Conservation (phyloP, 2,329 filamentous ascomycete species). For the Aspergillaceae sp. region DNA sequence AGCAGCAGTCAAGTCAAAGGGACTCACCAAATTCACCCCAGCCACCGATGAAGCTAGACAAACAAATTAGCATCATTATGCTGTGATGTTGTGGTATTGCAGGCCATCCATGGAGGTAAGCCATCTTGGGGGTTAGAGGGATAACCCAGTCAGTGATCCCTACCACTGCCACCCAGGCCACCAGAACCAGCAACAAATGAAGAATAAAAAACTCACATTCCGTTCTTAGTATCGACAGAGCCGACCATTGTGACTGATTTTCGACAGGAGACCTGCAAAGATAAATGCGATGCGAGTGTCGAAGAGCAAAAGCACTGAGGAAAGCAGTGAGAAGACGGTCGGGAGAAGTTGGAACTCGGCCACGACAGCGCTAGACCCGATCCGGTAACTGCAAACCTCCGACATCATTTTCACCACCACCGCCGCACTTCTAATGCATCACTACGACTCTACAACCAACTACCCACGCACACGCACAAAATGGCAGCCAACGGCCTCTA, state of each 20-base stretch:
- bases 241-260: constrained; percentile 30
- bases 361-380: constrained; percentile 27
- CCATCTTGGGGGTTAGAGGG: no score
- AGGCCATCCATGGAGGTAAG: no score
- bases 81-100: background rate
- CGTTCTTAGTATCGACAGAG: constrained; percentile 34
- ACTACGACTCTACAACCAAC: background rate
- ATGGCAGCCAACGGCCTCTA: constrained; percentile 42
- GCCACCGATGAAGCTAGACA: constrained; percentile 58
- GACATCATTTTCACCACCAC: constrained; percentile 22
- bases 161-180: no score
- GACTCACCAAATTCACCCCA: constrained; percentile 70
- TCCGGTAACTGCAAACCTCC: constrained; percentile 26
- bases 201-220: constrained; percentile 29
- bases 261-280: constrained; percentile 8
- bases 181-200: no score
- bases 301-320: constrained; percentile 5
- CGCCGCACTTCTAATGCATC: constrained; percentile 4
- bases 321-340: constrained; percentile 12
- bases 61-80: constrained; percentile 2
- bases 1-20: constrained; percentile 1
- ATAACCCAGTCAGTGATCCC: no score
- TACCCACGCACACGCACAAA: constrained; percentile 6
- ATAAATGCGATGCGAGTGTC: constrained; percentile 7
- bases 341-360: constrained; percentile 24